Base-by-base conservation (phyloP, 2,329 filamentous ascomycete genomes). In the Aspergillus aculeatinus region DNA sequence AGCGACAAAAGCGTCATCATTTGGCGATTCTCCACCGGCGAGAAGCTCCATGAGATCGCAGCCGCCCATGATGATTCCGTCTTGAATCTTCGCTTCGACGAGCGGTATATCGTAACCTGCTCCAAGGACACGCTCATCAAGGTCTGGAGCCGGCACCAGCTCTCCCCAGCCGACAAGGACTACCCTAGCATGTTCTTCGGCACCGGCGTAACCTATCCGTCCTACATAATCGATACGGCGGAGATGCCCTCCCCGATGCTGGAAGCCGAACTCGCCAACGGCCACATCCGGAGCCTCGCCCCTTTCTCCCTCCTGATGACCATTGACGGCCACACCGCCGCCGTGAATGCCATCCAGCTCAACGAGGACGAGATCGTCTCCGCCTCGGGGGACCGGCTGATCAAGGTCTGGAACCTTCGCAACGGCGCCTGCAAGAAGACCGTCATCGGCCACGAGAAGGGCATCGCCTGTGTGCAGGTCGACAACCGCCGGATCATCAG, bases 91-190 rank as follows among this genome's bases (percentile, higher is more conserved):
- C 87, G 91, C 62, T 99, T 98, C 67, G 93, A 98, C 72, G 89
- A 91, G 65, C 86, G 91, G 9, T 96, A 96, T 63, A 82, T 99
- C 4, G 92, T 98, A 12, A 99, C 95, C 0, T 98, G 95, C 70
- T 98, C 94, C 52, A 99, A 99, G 74, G 95, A 99, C 76, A 96
- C 93, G 75, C 89, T 89, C 0, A 96, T 99, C 81, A 97, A 97
- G 76, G 88, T 99, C 19, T 99, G 96, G 85, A 98, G 94, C 73
- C 87, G 95, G 5, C 83, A 81, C 19, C 81, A 87, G 19, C 79
- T 96, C n/a, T 79, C 73, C 49, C 76, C 76, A 3, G 72, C 74
- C 29, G 77, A 81, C 63, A 71, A 77, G 25, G 72, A 81, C 58
- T 81, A 81, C 65, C 78, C 81, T 27, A 59, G 74, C 63, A 56